Evolutionary conservation across 2,329 filamentous ascomycete species (phyloP).

Genomic region (Cercospora brassicicola): DNA sequence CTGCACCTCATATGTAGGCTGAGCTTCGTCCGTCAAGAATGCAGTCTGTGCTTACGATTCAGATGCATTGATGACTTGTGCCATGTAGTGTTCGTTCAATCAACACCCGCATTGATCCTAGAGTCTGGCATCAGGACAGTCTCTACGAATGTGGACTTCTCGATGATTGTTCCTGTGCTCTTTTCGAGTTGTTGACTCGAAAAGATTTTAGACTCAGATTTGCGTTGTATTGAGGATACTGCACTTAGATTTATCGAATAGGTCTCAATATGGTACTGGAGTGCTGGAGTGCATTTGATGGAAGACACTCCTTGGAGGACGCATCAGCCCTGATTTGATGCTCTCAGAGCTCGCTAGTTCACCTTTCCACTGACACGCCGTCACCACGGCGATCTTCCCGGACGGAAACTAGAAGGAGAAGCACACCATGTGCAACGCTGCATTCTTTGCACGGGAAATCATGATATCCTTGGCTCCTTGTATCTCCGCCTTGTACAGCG

Average conservation of each 20-base stretch:
- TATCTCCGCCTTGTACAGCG: too few relatives aligned
- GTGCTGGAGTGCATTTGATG: not conserved
- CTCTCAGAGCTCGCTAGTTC: not conserved
- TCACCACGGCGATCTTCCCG: not conserved
- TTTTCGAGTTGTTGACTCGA: not conserved
- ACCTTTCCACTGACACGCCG: not conserved
- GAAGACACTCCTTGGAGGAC: not conserved
- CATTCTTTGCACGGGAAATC: too few relatives aligned
- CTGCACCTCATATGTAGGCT: too few relatives aligned
- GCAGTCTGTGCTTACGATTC: too few relatives aligned
- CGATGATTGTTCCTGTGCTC: not conserved
- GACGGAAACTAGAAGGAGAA: not conserved
- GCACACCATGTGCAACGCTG: not conserved
- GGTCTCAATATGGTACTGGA: not conserved
- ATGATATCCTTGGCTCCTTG: too few relatives aligned
- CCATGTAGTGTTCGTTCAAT: too few relatives aligned
- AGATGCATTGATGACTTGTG: too few relatives aligned
- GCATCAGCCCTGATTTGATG: not conserved
- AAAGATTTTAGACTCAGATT: not conserved
- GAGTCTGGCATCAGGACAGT: not conserved
- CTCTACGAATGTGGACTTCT: not conserved
- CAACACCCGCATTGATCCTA: too few relatives aligned
- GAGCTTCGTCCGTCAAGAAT: too few relatives aligned
- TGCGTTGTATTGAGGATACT: not conserved
- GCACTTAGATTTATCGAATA: not conserved